Conservation (phyloP, 2,329 filamentous ascomycete species). For the Ophidiomyces ophidiicola region DNA sequence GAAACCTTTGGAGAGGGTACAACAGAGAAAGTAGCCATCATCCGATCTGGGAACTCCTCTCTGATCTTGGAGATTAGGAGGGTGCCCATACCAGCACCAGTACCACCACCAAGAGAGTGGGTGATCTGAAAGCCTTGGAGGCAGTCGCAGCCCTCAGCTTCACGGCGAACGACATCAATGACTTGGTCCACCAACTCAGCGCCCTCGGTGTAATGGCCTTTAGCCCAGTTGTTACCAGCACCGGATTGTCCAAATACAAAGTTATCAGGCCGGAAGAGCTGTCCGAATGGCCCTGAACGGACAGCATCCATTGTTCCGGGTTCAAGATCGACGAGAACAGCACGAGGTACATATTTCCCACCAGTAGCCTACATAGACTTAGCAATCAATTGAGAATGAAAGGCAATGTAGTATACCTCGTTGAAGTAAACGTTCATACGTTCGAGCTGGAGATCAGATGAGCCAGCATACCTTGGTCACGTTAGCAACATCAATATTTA, state of each 20-base stretch:
- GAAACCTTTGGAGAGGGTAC: conserved; percentile 98
- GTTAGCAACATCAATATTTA: background rate
- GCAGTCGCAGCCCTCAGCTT: conserved; percentile 93
- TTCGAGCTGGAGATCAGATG: conserved; percentile 15
- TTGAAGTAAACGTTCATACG: conserved; percentile 16
- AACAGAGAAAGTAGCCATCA: conserved; percentile 97
- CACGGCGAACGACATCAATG: conserved; percentile 85
- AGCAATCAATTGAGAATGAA: conserved; percentile 4
- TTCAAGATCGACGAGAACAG: conserved; percentile 90
- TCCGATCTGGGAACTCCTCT: conserved; percentile 93
- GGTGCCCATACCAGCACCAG: conserved; percentile 95
- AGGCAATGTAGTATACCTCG: conserved; percentile 8
- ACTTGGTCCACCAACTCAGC: conserved; percentile 91
- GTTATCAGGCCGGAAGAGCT: conserved; percentile 96
- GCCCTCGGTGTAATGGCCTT: conserved; percentile 96
- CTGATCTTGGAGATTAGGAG: conserved; percentile 96
- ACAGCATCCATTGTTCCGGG: conserved; percentile 15
- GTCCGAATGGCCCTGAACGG: conserved; percentile 55
- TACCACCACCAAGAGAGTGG: conserved; percentile 88
- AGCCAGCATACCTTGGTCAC: conserved; percentile 14
- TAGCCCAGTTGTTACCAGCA: conserved; percentile 98
- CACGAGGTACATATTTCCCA: conserved; percentile 40
- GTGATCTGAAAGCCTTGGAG: conserved; percentile 98
- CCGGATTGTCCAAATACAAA: conserved; percentile 95
- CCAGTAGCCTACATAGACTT: conserved; percentile 11